phyloP scores from a whole-genome alignment of 2,329 filamentous ascomycete genomes.

The Fusarium austroafricanum region DNA sequence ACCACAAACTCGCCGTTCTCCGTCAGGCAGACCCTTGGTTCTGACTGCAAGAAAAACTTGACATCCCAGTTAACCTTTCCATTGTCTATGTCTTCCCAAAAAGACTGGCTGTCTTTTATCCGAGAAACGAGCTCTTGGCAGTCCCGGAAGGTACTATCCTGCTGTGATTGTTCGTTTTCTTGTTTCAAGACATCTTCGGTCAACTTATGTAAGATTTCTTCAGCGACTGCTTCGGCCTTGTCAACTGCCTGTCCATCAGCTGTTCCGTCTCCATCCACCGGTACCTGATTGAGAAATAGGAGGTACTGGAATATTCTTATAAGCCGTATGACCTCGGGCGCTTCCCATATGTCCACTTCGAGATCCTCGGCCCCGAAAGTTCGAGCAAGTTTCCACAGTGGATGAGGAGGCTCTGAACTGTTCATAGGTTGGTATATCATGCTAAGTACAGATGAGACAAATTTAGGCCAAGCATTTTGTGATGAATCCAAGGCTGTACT shows the following conservation, averaged over 20 bases:
- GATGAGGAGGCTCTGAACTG: background rate
- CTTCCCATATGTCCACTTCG: background rate
- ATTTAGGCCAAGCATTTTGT: background rate
- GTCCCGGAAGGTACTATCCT: fast-evolving
- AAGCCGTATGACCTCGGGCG: background rate
- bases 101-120: fast-evolving
- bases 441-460: background rate
- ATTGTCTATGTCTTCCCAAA: fast-evolving
- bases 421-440: fast-evolving
- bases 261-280: fast-evolving
- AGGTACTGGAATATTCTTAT: background rate
- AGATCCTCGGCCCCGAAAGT: background rate
- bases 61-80: background rate
- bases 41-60: background rate
- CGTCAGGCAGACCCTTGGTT: background rate
- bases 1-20: background rate
- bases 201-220: background rate
- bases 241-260: background rate
- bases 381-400: background rate
- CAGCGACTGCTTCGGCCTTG: background rate
- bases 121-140: background rate
- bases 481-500: background rate
- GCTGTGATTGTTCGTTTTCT: fast-evolving
- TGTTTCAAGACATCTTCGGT: background rate
- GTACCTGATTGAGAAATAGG: fast-evolving